Conservation (phyloP, 352 stramenopile species). For the Globisporangium lucens region DNA sequence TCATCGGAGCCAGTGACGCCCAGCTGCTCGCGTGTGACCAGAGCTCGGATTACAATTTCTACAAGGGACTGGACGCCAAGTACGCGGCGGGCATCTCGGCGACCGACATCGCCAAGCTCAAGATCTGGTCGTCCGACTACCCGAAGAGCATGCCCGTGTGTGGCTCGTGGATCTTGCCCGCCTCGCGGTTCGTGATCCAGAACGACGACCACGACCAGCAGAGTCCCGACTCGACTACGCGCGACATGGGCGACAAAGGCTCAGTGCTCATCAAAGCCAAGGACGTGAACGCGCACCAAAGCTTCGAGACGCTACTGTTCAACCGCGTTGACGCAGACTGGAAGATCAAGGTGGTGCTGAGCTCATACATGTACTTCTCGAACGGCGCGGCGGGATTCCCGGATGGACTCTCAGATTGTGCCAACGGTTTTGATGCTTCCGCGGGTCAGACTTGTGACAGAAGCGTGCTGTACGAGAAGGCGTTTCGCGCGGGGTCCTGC, state of each 20-base stretch:
- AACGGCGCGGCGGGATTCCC: slow-evolving; percentile 58
- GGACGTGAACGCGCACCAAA: slow-evolving; percentile 43
- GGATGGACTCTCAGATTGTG: slow-evolving; percentile 43
- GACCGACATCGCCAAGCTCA: slow-evolving; percentile 63
- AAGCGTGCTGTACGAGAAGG: slow-evolving; percentile 46
- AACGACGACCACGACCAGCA: slow-evolving; percentile 81
- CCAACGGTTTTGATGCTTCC: slow-evolving; percentile 30
- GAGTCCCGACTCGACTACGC: slow-evolving; percentile 37
- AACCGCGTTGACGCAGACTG: slow-evolving; percentile 50
- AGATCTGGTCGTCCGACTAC: slow-evolving; percentile 79
- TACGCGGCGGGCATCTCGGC: slow-evolving; percentile 44
- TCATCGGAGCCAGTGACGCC: slow-evolving; percentile 29
- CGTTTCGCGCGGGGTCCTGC: slow-evolving; percentile 44
- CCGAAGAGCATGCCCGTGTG: slow-evolving; percentile 52
- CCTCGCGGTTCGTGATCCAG: slow-evolving; percentile 64
- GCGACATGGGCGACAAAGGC: slow-evolving; percentile 52
- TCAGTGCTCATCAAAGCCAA: slow-evolving; percentile 56
- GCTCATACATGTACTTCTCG: slow-evolving; percentile 54
- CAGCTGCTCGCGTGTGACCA: slow-evolving; percentile 50
- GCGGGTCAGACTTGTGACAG: slow-evolving; percentile 28
- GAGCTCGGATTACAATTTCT: slow-evolving; percentile 62
- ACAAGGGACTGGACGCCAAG: slow-evolving; percentile 43
- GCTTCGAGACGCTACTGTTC: slow-evolving; percentile 64
- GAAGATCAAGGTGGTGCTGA: slow-evolving; percentile 68
- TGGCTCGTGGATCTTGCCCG: slow-evolving; percentile 58